Conservation (phyloP, 495 filamentous ascomycete species). For the Aspergillus wentii region DNA sequence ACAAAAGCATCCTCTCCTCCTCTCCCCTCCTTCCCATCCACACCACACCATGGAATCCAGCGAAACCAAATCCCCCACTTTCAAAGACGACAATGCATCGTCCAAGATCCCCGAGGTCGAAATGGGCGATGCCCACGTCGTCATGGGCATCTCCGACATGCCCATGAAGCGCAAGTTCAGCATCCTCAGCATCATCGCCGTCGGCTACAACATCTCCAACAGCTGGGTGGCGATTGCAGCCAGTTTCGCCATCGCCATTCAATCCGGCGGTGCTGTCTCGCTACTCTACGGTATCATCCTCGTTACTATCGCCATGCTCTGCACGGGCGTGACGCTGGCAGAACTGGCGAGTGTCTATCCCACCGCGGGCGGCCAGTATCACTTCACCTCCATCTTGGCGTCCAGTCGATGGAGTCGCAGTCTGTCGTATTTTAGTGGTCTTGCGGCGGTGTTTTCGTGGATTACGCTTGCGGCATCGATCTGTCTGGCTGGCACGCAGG, state of each 20-base stretch:
- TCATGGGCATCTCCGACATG: constrained; percentile 10
- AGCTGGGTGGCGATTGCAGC: constrained; percentile 29
- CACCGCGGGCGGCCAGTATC: constrained; percentile 48
- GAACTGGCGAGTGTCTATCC: constrained; percentile 49
- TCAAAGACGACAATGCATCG: too few species aligned
- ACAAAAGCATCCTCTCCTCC: too few species aligned
- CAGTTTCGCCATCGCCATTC: constrained; percentile 25
- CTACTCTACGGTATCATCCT: constrained; percentile 27
- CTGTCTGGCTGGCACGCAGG: constrained; percentile 13
- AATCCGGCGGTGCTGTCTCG: constrained; percentile 24
- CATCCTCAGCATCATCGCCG: constrained; percentile 24
- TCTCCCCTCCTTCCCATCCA: too few species aligned
- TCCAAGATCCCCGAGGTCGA: constrained; percentile 9
- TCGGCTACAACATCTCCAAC: constrained; percentile 29
- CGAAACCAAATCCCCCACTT: neutral
- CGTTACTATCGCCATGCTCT: constrained; percentile 20
- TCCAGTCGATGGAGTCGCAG: constrained; percentile 14
- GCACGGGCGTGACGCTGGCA: constrained; percentile 39
- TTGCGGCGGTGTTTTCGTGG: constrained; percentile 23
- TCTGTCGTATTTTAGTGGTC: constrained; percentile 24
- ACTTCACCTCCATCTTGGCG: constrained; percentile 29
- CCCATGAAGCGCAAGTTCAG: constrained; percentile 20
- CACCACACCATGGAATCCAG: too few species aligned
- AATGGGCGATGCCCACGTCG: constrained; percentile 15
- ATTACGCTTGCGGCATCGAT: constrained; percentile 21